Evolutionary conservation across 2,329 filamentous ascomycete species (phyloP), one percentile per base, ranked within the genome.

Genomic region (Fusarium pseudograminearum): DNA sequence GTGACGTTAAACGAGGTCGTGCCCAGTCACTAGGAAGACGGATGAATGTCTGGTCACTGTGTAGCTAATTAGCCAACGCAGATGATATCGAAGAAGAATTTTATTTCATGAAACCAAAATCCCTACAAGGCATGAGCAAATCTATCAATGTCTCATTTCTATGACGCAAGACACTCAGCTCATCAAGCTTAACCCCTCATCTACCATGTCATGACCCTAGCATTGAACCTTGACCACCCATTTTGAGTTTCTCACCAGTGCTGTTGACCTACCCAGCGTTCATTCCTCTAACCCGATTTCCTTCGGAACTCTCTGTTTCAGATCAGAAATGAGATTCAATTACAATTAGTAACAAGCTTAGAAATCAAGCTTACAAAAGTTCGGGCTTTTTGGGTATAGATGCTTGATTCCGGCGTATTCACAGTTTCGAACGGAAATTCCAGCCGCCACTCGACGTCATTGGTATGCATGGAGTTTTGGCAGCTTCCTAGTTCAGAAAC

Each of bases 71-170:
- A 7, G 8, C 7, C 7, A n/a, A 33, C 22, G 10, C 9, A 15
- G 9, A 16, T 22, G 4, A 16, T 41, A 16, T 15, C 0, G 15
- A 22, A 41, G 1, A 16, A 24, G 16, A 16, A 4, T 33, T 33
- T 8, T 33, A 16, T 33, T 16, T 8, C 4, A 8, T 8, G 31
- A 33, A 16, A 16, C 15, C 7, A 7, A 4, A 33, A 16, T 16
- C 7, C 16, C 15, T 33, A 0, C 1, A n/a, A n/a, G 1, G 2
- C 34, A 3, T 36, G 3, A 2, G 34, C 1, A 28, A 1, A 28
- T 28, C 26, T 2, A 33, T 36, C 18, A 8, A 5, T n/a, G 7
- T 36, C 9, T 36, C n/a, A 30, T 28, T 18, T 48, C 16, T 34
- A 50, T 50, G 22, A 50, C 31, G 16, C 46, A 15, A 50, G 22